Percentiles rank a stretch among this genome's conserved stretches.
Evolutionary conservation across 2,329 filamentous ascomycete genomes (phyloP).

Genomic region (Alternaria brassicicola): DNA sequence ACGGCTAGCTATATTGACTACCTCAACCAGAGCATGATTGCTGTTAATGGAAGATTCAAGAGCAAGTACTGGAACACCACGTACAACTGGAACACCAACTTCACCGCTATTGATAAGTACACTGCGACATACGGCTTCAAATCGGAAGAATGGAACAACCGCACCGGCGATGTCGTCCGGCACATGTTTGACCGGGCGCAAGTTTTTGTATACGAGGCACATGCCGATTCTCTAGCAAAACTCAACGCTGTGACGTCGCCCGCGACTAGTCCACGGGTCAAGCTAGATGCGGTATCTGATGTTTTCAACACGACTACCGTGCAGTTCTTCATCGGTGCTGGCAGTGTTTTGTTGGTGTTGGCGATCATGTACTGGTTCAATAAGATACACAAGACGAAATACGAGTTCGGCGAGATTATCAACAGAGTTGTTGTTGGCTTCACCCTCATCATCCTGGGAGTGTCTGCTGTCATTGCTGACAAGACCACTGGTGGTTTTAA

Average conservation of each 20-base stretch:
- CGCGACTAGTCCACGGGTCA: not conserved
- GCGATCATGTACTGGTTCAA: constrained; percentile 65
- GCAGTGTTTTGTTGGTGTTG: constrained; percentile 57
- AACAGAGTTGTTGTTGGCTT: constrained; percentile 31
- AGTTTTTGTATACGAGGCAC: constrained; percentile 34
- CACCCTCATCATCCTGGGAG: constrained; percentile 25
- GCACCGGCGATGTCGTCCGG: constrained; percentile 18
- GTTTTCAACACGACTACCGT: constrained; percentile 33
- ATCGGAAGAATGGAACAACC: constrained; percentile 28
- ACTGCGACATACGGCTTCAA: constrained; percentile 25
- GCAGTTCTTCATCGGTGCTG: constrained; percentile 35
- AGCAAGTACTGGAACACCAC: constrained; percentile 26
- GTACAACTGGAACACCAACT: constrained; percentile 30
- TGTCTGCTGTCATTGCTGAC: constrained; percentile 24
- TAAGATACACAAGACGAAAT: constrained; percentile 35
- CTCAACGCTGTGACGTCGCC: constrained; percentile 28
- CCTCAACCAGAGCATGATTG: constrained; percentile 29
- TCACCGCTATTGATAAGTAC: constrained; percentile 32
- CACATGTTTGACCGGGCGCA: constrained; percentile 30
- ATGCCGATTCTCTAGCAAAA: constrained; percentile 31
- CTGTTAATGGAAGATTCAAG: constrained; percentile 25
- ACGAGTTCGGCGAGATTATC: constrained; percentile 40
- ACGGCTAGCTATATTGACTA: constrained; percentile 12
- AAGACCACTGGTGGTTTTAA: constrained; percentile 31
- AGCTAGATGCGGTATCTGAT: constrained; percentile 25